Base-by-base conservation (phyloP, 192 early-diverging fungal genomes). In the Phlyctochytrium bullatum region DNA sequence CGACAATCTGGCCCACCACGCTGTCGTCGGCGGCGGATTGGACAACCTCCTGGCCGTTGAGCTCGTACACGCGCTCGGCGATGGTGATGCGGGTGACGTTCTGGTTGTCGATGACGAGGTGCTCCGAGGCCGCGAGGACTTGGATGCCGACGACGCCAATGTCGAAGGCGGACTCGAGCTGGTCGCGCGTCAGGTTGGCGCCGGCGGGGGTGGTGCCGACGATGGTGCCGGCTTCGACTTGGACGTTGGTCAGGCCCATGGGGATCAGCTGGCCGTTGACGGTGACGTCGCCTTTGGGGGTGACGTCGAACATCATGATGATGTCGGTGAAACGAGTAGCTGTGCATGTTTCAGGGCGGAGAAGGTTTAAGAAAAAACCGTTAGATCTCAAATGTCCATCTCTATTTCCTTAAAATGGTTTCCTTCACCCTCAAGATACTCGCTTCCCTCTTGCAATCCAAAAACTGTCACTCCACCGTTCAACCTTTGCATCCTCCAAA, bases 281-380 rank as follows among this genome's bases (percentile, higher is more conserved):
- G 31, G 51, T 56, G 16, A 70, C 72, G 27, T 66, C 36, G 31
- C 73, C 76, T 2, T 52, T 54, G 3, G 76, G 63, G 1, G 64
- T 58, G 35, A 78, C 68, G 24, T 78, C 73, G 61, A 78, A 78
- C 28, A 71, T 63, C 25, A 78, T 40, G 61, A 78, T 36, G 47
- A 78, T 62, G 56, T 75, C 59, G 16, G 54, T n/a, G 0, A 73
- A 33, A 12, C 66, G 34, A 24, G 65, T 69, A 28, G 76, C 76
- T 23, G 68, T 24, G 31, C 6, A 14, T 33, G 35, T 47, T 54
- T 25, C n/a, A 47, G 6, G 20, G 40, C n/a, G n/a, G n/a, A n/a
- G n/a, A n/a, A n/a, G n/a, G n/a, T n/a, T n/a, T n/a, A n/a, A n/a
- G n/a, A n/a, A n/a, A n/a, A n/a, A n/a, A n/a, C n/a, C n/a, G n/a